These are phyloP conservation scores for Pseudisothecium myosuroides DNA, from an alignment of 225 moss, liverwort and hornwort species.

Conservation along the genomic window DNA sequence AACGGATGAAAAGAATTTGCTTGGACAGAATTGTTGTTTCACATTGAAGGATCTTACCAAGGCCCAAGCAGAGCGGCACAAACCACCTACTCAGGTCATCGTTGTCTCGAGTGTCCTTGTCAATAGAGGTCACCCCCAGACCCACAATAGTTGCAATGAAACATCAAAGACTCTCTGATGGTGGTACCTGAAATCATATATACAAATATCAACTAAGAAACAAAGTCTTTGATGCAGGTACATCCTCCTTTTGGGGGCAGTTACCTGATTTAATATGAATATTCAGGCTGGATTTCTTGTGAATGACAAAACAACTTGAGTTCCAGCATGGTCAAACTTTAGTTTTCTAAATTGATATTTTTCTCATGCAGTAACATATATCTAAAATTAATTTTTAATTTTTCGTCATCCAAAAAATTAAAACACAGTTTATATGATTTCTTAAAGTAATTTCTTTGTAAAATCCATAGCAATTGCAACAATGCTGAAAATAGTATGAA, in stretches of 20 bases:
- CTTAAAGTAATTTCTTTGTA: too few species aligned
- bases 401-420: too few species aligned
- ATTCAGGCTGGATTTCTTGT: background rate
- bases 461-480: too few species aligned
- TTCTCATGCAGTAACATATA: too few species aligned
- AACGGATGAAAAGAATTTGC: background rate
- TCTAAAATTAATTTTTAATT: too few species aligned
- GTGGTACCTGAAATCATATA: constrained; percentile 38
- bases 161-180: constrained; percentile 51
- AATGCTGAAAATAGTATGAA: too few species aligned
- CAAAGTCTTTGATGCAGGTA: background rate
- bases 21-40: background rate
- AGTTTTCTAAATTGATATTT: too few species aligned
- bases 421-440: too few species aligned
- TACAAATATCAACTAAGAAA: background rate
- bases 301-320: too few species aligned
- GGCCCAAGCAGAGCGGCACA: constrained; percentile 47
- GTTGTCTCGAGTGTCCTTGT: background rate
- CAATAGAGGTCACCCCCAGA: constrained; percentile 28
- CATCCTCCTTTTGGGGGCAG: background rate
- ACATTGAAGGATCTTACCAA: constrained; percentile 27
- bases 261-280: background rate
- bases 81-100: background rate
- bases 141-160: constrained; percentile 69
- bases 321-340: too few species aligned